Percentiles rank a stretch among this genome's conserved stretches.
phyloP scores from a whole-genome alignment of 495 filamentous ascomycete genomes.

The Hypoxylon fuscum region DNA sequence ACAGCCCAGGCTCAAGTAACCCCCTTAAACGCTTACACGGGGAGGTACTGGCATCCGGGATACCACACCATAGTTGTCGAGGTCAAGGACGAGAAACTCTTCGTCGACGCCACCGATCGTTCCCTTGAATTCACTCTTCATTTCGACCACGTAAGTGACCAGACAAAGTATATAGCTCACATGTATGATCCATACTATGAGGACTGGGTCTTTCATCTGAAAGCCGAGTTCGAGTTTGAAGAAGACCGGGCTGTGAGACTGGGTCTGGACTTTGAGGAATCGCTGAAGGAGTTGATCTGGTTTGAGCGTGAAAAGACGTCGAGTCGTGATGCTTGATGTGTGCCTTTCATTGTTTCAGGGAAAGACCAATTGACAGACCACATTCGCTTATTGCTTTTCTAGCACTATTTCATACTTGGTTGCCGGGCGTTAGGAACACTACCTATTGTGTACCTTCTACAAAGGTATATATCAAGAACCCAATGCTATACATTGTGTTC shows the following conservation, averaged over 20 bases:
- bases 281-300: slow-evolving; percentile 42
- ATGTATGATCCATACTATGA: slow-evolving; percentile 8
- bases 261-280: slow-evolving; percentile 37
- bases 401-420: too few species aligned
- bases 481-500: too few species aligned
- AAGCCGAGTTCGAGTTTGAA: slow-evolving; percentile 38
- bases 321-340: too few species aligned
- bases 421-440: too few species aligned
- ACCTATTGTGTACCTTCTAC: too few species aligned
- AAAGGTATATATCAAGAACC: too few species aligned
- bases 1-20: slow-evolving; percentile 41
- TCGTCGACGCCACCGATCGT: slow-evolving; percentile 49
- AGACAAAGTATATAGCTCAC: slow-evolving; percentile 31
- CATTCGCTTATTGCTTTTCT: too few species aligned
- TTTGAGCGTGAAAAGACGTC: slow-evolving; percentile 24
- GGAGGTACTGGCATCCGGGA: slow-evolving; percentile 50
- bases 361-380: too few species aligned
- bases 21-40: slow-evolving; percentile 47
- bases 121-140: slow-evolving; percentile 34
- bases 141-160: slow-evolving; percentile 29
- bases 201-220: slow-evolving; percentile 2
- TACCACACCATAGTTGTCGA: slow-evolving; percentile 45
- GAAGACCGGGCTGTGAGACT: slow-evolving; percentile 33
- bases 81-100: slow-evolving; percentile 41
- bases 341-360: too few species aligned